Evolutionary conservation across 208 protist genomes (phyloP).

Genomic region (Acanthamoeba quina): DNA sequence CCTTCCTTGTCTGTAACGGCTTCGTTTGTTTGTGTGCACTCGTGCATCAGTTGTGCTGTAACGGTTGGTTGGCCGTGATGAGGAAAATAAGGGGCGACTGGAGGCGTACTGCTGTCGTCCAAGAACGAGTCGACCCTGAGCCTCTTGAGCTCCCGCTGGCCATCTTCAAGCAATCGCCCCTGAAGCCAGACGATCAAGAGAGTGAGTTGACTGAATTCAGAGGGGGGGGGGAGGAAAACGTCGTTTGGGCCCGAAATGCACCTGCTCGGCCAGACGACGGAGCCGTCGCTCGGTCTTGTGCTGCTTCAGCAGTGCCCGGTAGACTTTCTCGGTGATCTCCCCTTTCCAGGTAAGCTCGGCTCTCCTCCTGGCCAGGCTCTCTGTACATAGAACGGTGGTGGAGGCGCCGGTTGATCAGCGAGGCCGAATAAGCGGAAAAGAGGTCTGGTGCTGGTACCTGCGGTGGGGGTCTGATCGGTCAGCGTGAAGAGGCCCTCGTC

Average conservation of each 20-base stretch:
- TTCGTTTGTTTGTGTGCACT: not conserved
- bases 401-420: too few species aligned
- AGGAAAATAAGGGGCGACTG: too few species aligned
- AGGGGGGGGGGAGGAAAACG: too few species aligned
- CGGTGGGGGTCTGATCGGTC: not conserved
- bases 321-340: not conserved
- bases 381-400: not conserved
- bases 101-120: not conserved
- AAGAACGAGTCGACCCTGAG: not conserved
- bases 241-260: not conserved
- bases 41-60: too few species aligned
- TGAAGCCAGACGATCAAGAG: not conserved
- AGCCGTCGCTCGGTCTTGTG: conserved; percentile 23
- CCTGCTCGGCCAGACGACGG: not conserved
- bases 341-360: not conserved
- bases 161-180: conserved; percentile 28
- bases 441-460: not conserved
- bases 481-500: conserved; percentile 41
- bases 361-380: not conserved
- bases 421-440: not conserved
- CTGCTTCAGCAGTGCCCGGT: conserved; percentile 32
- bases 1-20: not conserved
- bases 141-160: not conserved
- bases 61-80: too few species aligned
- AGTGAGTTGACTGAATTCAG: not conserved